Conservation (phyloP, 2,329 filamentous ascomycete genomes). For the Cercospora sesami region DNA sequence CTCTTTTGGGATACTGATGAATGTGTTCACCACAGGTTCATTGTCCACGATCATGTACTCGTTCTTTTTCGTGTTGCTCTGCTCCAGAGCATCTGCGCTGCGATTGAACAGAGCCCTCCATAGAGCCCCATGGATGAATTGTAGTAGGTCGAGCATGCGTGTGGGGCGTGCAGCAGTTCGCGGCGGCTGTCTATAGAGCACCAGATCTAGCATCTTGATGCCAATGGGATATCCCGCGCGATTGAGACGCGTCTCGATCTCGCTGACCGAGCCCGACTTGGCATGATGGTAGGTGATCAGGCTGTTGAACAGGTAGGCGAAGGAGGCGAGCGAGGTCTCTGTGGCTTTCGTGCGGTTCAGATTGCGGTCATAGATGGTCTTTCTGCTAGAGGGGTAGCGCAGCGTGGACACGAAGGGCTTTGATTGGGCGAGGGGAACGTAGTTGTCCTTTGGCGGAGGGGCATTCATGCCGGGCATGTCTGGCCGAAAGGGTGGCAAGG, state of each 20-base stretch:
- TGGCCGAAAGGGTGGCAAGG: not conserved
- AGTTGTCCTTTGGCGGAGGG: slow-evolving; percentile 23
- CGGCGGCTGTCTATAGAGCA: slow-evolving; percentile 77
- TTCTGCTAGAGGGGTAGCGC: slow-evolving; percentile 86
- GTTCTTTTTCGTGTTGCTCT: slow-evolving; percentile 78
- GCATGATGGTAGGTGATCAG: slow-evolving; percentile 95
- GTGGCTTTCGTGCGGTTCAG: slow-evolving; percentile 84
- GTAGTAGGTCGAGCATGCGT: slow-evolving; percentile 84
- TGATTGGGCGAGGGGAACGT: slow-evolving; percentile 35
- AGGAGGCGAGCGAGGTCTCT: slow-evolving; percentile 88
- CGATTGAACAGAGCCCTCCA: slow-evolving; percentile 92
- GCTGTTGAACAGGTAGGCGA: slow-evolving; percentile 93
- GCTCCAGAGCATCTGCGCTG: slow-evolving; percentile 89
- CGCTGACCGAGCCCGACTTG: slow-evolving; percentile 86
- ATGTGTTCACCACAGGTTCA: slow-evolving; percentile 91
- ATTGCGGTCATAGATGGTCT: slow-evolving; percentile 96
- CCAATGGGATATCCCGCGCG: slow-evolving; percentile 79
- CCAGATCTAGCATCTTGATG: slow-evolving; percentile 89
- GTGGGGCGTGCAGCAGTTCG: slow-evolving; percentile 72
- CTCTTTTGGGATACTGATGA: slow-evolving; percentile 88
- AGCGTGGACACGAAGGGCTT: slow-evolving; percentile 57
- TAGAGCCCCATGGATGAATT: slow-evolving; percentile 89
- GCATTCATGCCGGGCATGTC: slow-evolving; percentile 24
- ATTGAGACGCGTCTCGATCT: slow-evolving; percentile 64
- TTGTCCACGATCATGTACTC: slow-evolving; percentile 99